Conservation (phyloP, 768 basidiomycete species). For the Leccinum truebloodii region DNA sequence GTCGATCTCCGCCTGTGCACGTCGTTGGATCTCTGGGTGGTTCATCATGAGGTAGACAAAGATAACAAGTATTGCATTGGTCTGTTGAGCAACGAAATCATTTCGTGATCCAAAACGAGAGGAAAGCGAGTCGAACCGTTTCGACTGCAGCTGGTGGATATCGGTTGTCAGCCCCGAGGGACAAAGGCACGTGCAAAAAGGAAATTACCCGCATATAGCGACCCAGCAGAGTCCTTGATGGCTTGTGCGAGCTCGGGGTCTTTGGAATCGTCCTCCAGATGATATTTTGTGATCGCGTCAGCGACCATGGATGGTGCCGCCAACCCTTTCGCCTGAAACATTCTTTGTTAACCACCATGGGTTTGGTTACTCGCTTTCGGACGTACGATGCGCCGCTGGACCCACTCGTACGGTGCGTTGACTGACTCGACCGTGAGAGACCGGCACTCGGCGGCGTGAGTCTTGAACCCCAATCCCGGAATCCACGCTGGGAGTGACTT, state of each 20-base stretch:
- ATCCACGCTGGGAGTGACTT: not conserved
- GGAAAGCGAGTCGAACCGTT: not conserved
- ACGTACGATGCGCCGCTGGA: not conserved
- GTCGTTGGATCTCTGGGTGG: not conserved
- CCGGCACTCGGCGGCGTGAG: not conserved
- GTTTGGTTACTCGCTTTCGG: not conserved
- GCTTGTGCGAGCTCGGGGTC: not conserved
- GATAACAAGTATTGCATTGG: not conserved
- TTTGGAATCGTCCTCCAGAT: not conserved
- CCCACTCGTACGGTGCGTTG: not conserved
- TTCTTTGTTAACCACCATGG: not conserved
- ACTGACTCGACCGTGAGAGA: not conserved
- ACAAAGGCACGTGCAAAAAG: not conserved
- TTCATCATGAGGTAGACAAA: not conserved
- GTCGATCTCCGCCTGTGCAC: not conserved
- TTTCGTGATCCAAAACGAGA: not conserved
- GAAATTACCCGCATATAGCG: not conserved
- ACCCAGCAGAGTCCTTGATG: not conserved
- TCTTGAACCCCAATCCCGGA: not conserved
- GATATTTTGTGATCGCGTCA: not conserved
- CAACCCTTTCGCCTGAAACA: not conserved
- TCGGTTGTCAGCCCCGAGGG: not conserved
- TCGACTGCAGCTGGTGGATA: not conserved
- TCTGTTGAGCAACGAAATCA: not conserved
- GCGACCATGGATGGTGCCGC: not conserved